These are phyloP conservation scores for Bipolaris oryzae DNA, from an alignment of 2,329 filamentous ascomycete genomes.

Conservation along the genomic window DNA sequence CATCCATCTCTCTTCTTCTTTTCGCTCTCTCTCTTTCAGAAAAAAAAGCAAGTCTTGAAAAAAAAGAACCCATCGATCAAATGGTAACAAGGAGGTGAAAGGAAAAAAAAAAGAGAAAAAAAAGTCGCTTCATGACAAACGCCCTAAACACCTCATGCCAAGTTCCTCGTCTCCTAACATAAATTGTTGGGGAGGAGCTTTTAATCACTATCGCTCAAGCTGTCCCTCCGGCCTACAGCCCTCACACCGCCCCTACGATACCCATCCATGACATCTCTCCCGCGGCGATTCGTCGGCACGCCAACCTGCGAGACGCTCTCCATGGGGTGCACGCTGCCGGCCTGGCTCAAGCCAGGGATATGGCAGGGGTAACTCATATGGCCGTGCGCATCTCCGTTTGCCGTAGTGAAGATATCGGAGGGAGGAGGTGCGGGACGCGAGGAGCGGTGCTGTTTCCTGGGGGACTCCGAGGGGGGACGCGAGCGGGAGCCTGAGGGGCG, in stretches of 20 bases:
- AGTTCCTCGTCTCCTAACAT: too few species aligned
- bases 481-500: conserved; percentile 38
- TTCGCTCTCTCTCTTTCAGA: not conserved
- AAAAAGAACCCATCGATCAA: too few species aligned
- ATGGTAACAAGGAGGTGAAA: too few species aligned
- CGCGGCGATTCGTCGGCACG: conserved; percentile 35
- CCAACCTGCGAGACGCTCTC: conserved; percentile 51
- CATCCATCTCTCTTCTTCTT: too few species aligned
- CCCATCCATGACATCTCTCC: conserved; percentile 51
- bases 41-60: too few species aligned
- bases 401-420: conserved; percentile 48
- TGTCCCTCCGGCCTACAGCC: conserved; percentile 54
- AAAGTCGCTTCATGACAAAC: too few species aligned
- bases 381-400: conserved; percentile 50
- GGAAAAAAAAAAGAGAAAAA: too few species aligned
- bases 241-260: conserved; percentile 52
- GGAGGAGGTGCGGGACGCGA: conserved; percentile 33
- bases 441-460: conserved; percentile 42
- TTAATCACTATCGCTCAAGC: conserved; percentile 60
- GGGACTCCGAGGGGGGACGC: conserved; percentile 41
- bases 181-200: not conserved
- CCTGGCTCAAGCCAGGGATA: conserved; percentile 58
- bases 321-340: conserved; percentile 42
- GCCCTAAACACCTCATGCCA: not conserved
- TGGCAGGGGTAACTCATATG: conserved; percentile 64